Percentiles rank a stretch among this genome's conserved stretches.
These are phyloP conservation scores for Leptographium galeiforme DNA, from an alignment of 2,329 filamentous ascomycete genomes.

Conservation along the genomic window DNA sequence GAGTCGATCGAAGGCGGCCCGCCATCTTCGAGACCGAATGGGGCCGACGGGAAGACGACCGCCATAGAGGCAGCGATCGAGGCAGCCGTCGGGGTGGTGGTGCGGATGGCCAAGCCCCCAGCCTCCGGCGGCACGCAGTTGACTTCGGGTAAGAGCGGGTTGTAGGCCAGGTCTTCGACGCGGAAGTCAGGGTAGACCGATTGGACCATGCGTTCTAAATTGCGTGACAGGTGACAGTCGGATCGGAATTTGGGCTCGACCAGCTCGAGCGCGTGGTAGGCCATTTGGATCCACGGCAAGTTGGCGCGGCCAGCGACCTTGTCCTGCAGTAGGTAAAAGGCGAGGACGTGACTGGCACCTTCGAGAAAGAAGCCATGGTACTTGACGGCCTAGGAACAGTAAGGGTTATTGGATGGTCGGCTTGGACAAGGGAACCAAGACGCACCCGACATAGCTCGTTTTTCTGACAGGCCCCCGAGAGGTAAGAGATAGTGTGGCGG, in stretches of 20 bases:
- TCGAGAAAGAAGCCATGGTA: constrained; percentile 11
- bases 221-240: constrained; percentile 4
- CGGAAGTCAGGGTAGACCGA: constrained; percentile 11
- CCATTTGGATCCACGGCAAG: constrained; percentile 8
- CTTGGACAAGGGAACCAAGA: not conserved
- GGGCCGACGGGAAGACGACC: not conserved
- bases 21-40: constrained; percentile 3
- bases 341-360: constrained; percentile 9
- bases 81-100: not conserved
- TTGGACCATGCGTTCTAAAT: constrained; percentile 9
- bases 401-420: not conserved
- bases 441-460: constrained; percentile 8
- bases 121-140: not conserved
- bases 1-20: not conserved
- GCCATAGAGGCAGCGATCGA: not conserved
- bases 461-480: constrained; percentile 4
- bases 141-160: not conserved
- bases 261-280: constrained; percentile 6
- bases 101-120: not conserved
- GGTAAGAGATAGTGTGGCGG: constrained; percentile 7
- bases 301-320: constrained; percentile 1
- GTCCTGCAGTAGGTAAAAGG: constrained; percentile 7
- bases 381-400: constrained; percentile 1
- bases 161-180: not conserved
- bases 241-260: constrained; percentile 1